Base-by-base conservation (phyloP, 225 moss, liverwort and hornwort genomes). In the Lunularia cruciata region DNA sequence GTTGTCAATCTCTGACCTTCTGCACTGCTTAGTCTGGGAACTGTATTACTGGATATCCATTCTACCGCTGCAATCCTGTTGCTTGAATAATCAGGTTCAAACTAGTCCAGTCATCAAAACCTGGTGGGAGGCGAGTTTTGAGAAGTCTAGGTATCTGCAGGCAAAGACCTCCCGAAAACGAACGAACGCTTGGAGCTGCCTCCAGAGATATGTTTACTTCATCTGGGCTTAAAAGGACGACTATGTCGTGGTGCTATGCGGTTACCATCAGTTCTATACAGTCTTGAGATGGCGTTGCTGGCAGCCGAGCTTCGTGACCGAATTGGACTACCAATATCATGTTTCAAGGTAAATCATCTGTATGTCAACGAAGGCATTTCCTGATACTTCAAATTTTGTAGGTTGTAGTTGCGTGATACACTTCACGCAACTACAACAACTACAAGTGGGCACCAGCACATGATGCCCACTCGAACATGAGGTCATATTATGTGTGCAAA, bases 261-360 rank as follows among this genome's bases (percentile, higher is more conserved):
- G 20, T 81, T 91, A 20, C 91, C 91, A 40, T 88, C 91, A 8
- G 79, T 91, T 46, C 82, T 91, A 3, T 72, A 88, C 54, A 88
- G 81, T 49, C 47, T 91, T 47, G 91, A 91, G 72, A 85, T 78
- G 74, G 76, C 91, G 40, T 76, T 85, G 14, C 55, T 91, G 67
- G 91, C 86, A 47, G 91, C 88, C 38, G 91, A 91, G 73, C 91
- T 91, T 63, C 88, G 91, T 27, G 78, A 91, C 60, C 66, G 56
- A 9, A 86, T 91, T 63, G 91, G 91, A 33, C 40, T 81, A 18
- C 70, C 83, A 23, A 71, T 91, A 25, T 91, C 91, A 22, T 88
- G 86, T 63, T 85, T 86, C 42, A 88, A 91, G 88, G 91, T 88
- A 72, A 34, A 31, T 53, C 5, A 14, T 19, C 14, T 47, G 16